phyloP scores from a whole-genome alignment of 2,329 filamentous ascomycete species.

The Orbilia oligospora region DNA sequence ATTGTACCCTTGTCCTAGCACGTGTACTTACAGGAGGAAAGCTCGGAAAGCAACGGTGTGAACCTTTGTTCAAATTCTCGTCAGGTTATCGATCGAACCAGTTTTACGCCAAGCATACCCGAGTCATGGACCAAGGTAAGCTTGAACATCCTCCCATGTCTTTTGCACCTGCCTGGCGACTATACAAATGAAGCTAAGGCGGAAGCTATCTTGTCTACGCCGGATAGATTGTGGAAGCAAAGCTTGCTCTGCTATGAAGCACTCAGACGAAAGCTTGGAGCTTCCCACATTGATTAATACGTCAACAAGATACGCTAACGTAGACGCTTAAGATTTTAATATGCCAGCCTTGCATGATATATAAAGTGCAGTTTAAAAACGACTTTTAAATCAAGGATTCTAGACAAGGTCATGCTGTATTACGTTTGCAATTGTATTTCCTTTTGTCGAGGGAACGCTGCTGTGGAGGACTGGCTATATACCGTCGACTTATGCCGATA shows the following conservation, averaged over 20 bases:
- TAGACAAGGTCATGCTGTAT: conserved; percentile 9
- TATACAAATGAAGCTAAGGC: conserved; percentile 42
- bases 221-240: conserved; percentile 12
- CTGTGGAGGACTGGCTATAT: background rate
- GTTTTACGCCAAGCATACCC: conserved; percentile 8
- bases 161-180: conserved; percentile 1
- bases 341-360: background rate
- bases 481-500: conserved; percentile 28
- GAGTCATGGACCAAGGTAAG: conserved; percentile 31
- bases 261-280: background rate
- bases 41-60: background rate
- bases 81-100: conserved; percentile 16
- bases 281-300: conserved; percentile 4
- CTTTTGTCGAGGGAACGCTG: background rate
- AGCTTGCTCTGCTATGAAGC: background rate
- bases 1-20: background rate
- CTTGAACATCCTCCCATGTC: conserved; percentile 8
- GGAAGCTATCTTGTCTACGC: conserved; percentile 31
- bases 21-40: background rate
- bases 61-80: conserved; percentile 1
- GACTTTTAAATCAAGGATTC: conserved; percentile 41
- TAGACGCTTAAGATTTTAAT: conserved; percentile 23
- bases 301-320: conserved; percentile 7
- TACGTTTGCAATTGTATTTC: background rate
- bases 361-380: background rate